A percentile compares a stretch with the other conserved stretches of the same genome.
Conservation (phyloP, 805 yeast species). For the Lipomyces yamadae region DNA sequence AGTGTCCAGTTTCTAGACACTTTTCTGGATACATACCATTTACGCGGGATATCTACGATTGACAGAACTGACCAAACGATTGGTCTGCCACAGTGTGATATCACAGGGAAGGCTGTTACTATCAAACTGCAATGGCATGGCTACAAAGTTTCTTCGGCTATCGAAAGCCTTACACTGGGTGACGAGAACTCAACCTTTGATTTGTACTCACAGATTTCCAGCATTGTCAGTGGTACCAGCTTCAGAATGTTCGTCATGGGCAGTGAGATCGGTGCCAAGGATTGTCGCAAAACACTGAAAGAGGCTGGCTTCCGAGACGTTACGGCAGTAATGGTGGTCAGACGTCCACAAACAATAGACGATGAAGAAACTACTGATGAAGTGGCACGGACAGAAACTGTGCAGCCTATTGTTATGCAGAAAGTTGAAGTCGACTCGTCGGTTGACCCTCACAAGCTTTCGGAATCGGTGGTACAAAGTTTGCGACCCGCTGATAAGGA, state of each 20-base stretch:
- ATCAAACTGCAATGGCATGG: constrained; percentile 23
- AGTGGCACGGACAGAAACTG: neutral
- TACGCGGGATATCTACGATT: neutral
- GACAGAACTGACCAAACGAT: neutral
- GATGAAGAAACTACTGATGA: neutral
- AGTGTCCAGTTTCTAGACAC: constrained; percentile 17
- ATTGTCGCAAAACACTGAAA: constrained; percentile 8
- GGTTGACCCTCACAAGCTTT: neutral
- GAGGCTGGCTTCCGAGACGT: constrained; percentile 27
- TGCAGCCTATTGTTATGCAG: neutral
- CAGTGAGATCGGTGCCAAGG: constrained; percentile 14
- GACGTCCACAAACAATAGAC: constrained; percentile 1
- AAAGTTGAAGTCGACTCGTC: neutral
- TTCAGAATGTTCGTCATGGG: constrained; percentile 30
- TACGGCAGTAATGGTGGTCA: constrained; percentile 27
- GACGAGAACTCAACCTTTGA: constrained; percentile 17
- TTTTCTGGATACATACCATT: constrained; percentile 12
- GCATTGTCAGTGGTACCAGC: constrained; percentile 6
- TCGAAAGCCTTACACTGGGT: constrained; percentile 13
- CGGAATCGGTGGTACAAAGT: neutral
- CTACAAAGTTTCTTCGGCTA: neutral
- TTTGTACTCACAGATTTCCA: constrained; percentile 9
- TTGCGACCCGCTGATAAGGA: constrained; percentile 18
- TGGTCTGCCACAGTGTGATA: neutral
- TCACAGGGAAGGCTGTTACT: constrained; percentile 13